Evolutionary conservation across 2,329 filamentous ascomycete genomes (phyloP).

Genomic region (Claviceps humidiphila): DNA sequence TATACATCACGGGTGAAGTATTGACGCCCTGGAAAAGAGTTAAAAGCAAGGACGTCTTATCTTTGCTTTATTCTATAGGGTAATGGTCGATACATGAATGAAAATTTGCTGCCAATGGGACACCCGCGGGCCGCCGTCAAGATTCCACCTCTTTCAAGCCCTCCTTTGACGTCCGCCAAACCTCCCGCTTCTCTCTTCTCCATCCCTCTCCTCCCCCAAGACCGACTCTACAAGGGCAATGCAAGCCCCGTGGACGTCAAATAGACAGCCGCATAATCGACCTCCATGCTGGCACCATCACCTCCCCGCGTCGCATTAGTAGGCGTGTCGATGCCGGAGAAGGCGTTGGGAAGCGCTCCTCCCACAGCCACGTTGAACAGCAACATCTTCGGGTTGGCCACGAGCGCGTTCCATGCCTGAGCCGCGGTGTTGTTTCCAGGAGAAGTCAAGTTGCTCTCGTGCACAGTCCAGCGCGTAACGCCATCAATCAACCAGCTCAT

Average conservation of each 20-base stretch:
- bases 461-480: slow-evolving; percentile 13
- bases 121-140: no score
- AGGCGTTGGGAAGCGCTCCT: slow-evolving; percentile 22
- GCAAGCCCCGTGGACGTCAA: no score
- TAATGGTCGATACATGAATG: no score
- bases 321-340: slow-evolving; percentile 20
- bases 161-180: no score
- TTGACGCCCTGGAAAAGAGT: no score
- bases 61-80: no score
- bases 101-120: no score
- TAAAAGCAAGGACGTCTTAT: no score
- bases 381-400: slow-evolving; percentile 19
- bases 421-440: slow-evolving; percentile 4
- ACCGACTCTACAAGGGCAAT: no score
- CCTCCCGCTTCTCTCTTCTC: no score
- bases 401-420: slow-evolving; percentile 18
- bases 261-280: slow-evolving; percentile 26
- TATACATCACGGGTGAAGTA: no score
- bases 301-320: slow-evolving; percentile 20
- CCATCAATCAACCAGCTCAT: slow-evolving; percentile 24
- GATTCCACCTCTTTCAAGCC: no score
- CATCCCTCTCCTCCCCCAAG: background rate
- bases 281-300: slow-evolving; percentile 20
- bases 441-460: slow-evolving; percentile 12
- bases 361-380: slow-evolving; percentile 28